Conservation (phyloP, 139 green algal species). For the Dunaliella primolecta region DNA sequence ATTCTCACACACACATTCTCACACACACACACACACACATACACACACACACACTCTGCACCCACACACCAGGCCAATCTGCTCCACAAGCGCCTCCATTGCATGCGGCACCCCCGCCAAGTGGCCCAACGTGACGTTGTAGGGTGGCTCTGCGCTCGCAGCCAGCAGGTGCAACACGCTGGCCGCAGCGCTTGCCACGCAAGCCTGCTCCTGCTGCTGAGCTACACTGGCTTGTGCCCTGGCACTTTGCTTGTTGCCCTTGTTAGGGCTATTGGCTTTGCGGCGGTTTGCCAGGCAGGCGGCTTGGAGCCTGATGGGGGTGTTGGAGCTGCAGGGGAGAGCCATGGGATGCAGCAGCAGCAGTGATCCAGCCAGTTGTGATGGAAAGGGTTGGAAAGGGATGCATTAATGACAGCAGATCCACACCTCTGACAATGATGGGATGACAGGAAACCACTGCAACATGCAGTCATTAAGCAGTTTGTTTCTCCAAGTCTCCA, state of each 20-base stretch:
- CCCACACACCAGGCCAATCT: background rate
- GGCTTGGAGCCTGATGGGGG: background rate
- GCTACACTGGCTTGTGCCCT: background rate
- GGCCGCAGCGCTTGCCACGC: background rate
- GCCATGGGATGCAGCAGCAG: too few species aligned
- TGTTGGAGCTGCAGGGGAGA: too few species aligned
- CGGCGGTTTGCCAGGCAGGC: background rate
- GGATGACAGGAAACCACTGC: too few species aligned
- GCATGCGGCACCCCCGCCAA: background rate
- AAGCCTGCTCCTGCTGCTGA: background rate
- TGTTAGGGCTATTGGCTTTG: background rate
- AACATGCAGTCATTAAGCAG: too few species aligned
- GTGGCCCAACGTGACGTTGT: background rate
- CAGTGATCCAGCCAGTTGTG: too few species aligned
- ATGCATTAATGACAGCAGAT: too few species aligned
- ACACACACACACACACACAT: background rate
- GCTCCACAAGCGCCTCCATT: slow-evolving; percentile 3
- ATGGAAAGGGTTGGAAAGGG: too few species aligned
- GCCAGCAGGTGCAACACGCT: slow-evolving; percentile 19
- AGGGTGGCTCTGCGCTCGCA: slow-evolving; percentile 1
- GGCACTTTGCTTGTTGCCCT: background rate
- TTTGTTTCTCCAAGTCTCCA: too few species aligned
- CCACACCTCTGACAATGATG: too few species aligned
- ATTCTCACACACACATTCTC: background rate
- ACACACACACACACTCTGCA: background rate